Evolutionary conservation across 2,329 filamentous ascomycete species (phyloP).

Genomic region (Endoconidiophora laricicola): DNA sequence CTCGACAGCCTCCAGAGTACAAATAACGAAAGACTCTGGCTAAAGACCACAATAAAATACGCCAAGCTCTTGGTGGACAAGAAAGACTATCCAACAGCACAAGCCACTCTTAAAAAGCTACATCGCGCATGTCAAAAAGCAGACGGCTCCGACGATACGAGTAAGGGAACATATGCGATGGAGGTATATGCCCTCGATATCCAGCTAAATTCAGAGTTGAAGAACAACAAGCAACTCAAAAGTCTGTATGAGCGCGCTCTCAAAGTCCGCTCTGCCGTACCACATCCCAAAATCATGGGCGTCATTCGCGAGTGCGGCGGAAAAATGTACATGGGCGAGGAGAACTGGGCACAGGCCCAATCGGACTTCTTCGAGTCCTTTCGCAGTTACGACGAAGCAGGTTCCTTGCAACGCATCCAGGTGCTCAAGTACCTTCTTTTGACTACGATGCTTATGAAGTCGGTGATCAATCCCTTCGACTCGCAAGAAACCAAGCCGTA

Average conservation of each 20-base stretch:
- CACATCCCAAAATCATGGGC: slow-evolving; percentile 97
- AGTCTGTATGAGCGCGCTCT: slow-evolving; percentile 80
- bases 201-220: slow-evolving; percentile 93
- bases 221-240: slow-evolving; percentile 95
- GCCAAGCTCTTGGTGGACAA: slow-evolving; percentile 80
- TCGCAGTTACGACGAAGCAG: slow-evolving; percentile 96
- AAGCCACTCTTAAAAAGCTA: slow-evolving; percentile 71
- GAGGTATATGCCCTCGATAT: slow-evolving; percentile 96
- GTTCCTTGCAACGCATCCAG: slow-evolving; percentile 78
- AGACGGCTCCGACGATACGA: slow-evolving; percentile 79
- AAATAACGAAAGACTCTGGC: slow-evolving; percentile 91
- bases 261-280: slow-evolving; percentile 87
- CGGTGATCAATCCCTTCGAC: slow-evolving; percentile 96
- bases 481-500: slow-evolving; percentile 98
- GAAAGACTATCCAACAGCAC: slow-evolving; percentile 68
- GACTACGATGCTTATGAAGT: slow-evolving; percentile 96
- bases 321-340: slow-evolving; percentile 99
- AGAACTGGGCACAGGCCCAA: slow-evolving; percentile 96
- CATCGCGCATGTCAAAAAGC: slow-evolving; percentile 76
- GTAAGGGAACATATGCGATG: slow-evolving; percentile 88
- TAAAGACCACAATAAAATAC: slow-evolving; percentile 97
- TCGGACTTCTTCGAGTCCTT: slow-evolving; percentile 98
- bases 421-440: slow-evolving; percentile 93
- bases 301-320: slow-evolving; percentile 97
- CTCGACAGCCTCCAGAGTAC: slow-evolving; percentile 90